Evolutionary conservation across 1,284 basidiomycete genomes (phyloP), one percentile per base, ranked within the genome.

Genomic region (Trametes hirsuta): DNA sequence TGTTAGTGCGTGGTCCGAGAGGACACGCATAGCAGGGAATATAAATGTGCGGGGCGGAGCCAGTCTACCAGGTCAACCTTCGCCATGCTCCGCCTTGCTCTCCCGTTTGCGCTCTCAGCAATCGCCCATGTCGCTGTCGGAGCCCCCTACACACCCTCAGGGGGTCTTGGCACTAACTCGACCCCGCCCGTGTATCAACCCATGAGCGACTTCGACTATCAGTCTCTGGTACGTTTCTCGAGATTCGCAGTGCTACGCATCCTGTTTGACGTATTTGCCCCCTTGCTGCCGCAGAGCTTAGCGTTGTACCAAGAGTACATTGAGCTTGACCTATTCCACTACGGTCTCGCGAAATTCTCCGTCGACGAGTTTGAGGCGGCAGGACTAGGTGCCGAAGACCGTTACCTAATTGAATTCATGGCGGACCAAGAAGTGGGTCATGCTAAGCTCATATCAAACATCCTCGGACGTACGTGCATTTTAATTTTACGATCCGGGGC

Each of bases 251-350:
- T 18, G 18, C 18, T 18, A 18, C 18, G 18, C 18, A 18, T 18
- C 18, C 18, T 18, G 18, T 18, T 18, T 30, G 30, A 30, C 30
- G 30, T 30, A 30, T 30, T 30, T 8, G 30, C 30, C 30, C 5
- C 30, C 30, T 30, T 37, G 11, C 25, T 21, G 30, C 47, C 49
- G n/a, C 61, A 80, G 78, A 81, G 80, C 59, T 73, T 88, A 22
- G 86, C 77, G 2, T 71, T 88, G 22, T 82, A 87, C 68, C 86
- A 88, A 72, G 85, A 87, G 71, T 84, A 75, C 65, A 81, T 86
- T 37, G 83, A 86, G 67, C 79, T 86, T 63, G 85, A 87, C 65
- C 73, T 89, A 3, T 88, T 89, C 79, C 79, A 85, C 67, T 76
- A 84, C 63, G 86, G 82, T 25, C 76, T 88, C 8, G 77, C 80